phyloP scores from a whole-genome alignment of 805 yeast species.

The Teunomyces stri region DNA sequence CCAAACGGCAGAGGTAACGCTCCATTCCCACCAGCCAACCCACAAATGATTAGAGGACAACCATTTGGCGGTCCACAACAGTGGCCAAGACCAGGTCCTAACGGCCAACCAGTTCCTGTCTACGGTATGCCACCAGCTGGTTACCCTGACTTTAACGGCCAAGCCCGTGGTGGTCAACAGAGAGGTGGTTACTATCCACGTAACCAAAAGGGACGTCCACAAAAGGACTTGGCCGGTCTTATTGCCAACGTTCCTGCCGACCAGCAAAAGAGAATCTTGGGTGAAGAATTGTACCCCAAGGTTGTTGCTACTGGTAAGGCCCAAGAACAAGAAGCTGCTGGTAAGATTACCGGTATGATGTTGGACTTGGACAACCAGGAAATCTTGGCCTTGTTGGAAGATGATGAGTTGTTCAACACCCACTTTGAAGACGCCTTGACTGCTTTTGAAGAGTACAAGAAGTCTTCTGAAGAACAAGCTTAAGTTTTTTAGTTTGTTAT shows the following conservation, averaged over 20 bases:
- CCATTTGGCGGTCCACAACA: slow-evolving; percentile 66
- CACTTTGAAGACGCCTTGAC: slow-evolving; percentile 92
- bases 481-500: slow-evolving; percentile 9
- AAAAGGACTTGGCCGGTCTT: slow-evolving; percentile 57
- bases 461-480: slow-evolving; percentile 38
- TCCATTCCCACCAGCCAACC: slow-evolving; percentile 69
- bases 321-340: slow-evolving; percentile 91
- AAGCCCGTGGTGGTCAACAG: slow-evolving; percentile 45
- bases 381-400: slow-evolving; percentile 83
- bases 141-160: slow-evolving; percentile 49
- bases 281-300: slow-evolving; percentile 95
- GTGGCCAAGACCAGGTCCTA: slow-evolving; percentile 73
- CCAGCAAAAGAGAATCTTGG: slow-evolving; percentile 95
- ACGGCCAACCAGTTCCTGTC: slow-evolving; percentile 81
- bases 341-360: slow-evolving; percentile 98
- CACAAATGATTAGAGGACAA: slow-evolving; percentile 76
- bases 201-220: slow-evolving; percentile 42
- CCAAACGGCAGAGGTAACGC: slow-evolving; percentile 79
- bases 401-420: slow-evolving; percentile 82
- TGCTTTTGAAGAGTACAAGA: slow-evolving; percentile 91
- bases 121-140: slow-evolving; percentile 84
- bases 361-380: slow-evolving; percentile 92
- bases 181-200: slow-evolving; percentile 53
- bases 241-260: slow-evolving; percentile 71
- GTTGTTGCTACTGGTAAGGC: slow-evolving; percentile 84